Percentiles rank a stretch among this genome's conserved stretches.
These are phyloP conservation scores for Fusarium floridanum DNA, from an alignment of 2,329 filamentous ascomycete species.

Conservation along the genomic window DNA sequence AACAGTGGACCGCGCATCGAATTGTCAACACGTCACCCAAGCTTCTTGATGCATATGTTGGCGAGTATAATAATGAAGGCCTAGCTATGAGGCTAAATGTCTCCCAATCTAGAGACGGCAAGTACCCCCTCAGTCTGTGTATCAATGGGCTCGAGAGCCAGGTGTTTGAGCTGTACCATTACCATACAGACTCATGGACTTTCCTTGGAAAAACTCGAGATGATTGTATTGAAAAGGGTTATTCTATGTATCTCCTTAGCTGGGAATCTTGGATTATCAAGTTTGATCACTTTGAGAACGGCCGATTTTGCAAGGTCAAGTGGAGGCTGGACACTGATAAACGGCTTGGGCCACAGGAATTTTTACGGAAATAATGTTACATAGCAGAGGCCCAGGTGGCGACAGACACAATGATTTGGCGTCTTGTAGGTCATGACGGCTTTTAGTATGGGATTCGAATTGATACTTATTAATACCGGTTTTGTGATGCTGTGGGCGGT, in stretches of 20 bases:
- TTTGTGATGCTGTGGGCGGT: no score
- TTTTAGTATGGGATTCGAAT: neutral
- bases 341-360: neutral
- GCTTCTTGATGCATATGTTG: neutral
- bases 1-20: neutral
- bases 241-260: neutral
- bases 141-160: slow-evolving; percentile 3
- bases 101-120: neutral
- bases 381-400: neutral
- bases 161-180: slow-evolving; percentile 2
- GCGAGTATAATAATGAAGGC: neutral
- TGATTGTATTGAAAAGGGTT: slow-evolving; percentile 3
- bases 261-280: slow-evolving; percentile 8
- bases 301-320: neutral
- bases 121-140: neutral
- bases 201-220: neutral
- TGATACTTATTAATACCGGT: no score
- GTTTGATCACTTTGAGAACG: neutral
- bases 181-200: neutral
- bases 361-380: neutral
- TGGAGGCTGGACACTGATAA: slow-evolving; percentile 2
- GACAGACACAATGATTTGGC: no score
- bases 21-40: neutral
- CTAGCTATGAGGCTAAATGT: neutral
- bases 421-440: neutral